These are phyloP conservation scores for Pouteria campechiana DNA, from an alignment of 179 eudicot species.

Conservation along the genomic window DNA sequence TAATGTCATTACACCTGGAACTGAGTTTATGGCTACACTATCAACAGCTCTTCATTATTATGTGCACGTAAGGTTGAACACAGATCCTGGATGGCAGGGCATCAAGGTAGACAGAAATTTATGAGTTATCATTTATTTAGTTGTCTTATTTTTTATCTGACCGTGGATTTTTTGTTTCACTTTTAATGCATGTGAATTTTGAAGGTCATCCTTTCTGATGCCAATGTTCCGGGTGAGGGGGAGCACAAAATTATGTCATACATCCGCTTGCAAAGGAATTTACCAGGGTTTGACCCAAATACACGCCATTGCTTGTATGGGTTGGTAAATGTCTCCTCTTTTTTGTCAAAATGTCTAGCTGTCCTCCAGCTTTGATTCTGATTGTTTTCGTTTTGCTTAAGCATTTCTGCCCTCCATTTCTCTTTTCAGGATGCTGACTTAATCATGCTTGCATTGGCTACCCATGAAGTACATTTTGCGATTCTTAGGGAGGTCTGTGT, in stretches of 20 bases:
- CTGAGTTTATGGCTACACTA: constrained; percentile 80
- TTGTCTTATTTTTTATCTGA: neutral
- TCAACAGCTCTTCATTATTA: constrained; percentile 84
- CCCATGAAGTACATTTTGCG: constrained; percentile 93
- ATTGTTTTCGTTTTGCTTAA: constrained; percentile 1
- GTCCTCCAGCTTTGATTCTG: neutral
- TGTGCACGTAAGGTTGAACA: constrained; percentile 68
- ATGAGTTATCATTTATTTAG: neutral
- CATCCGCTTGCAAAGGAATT: constrained; percentile 83
- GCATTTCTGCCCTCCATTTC: constrained; percentile 1
- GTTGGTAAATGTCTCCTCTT: constrained; percentile 39
- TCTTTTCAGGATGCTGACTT: constrained; percentile 78
- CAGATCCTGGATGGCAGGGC: constrained; percentile 90
- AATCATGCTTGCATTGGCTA: constrained; percentile 89
- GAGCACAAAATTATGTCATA: constrained; percentile 96
- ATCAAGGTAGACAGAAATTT: constrained; percentile 74
- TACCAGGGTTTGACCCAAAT: constrained; percentile 88
- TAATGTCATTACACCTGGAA: constrained; percentile 94
- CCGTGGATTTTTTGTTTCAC: neutral
- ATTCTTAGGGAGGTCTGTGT: constrained; percentile 78
- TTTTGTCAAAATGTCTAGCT: neutral
- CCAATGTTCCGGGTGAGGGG: constrained; percentile 98
- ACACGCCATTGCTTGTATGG: constrained; percentile 95
- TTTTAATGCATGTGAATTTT: constrained; percentile 4
- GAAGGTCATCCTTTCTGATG: constrained; percentile 91